These are phyloP conservation scores for Wallacemonas collosoma DNA, from an alignment of 208 protist genomes.

Conservation along the genomic window DNA sequence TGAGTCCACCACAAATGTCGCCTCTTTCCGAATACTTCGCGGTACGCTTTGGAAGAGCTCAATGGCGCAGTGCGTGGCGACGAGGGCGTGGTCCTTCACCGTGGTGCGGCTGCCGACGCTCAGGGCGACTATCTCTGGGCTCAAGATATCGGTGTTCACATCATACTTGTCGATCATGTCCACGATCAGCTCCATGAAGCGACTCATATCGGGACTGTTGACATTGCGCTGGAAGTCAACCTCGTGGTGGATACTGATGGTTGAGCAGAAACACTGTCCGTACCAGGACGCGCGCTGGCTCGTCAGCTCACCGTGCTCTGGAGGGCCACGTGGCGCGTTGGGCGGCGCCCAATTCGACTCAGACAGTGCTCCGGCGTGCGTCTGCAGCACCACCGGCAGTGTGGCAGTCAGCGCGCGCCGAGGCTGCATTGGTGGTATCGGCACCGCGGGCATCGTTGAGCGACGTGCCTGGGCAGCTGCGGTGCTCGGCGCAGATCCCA, in stretches of 20 bases:
- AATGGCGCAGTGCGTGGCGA: slow-evolving; percentile 37
- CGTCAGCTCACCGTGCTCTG: too few species aligned
- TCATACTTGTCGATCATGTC: slow-evolving; percentile 37
- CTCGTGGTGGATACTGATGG: slow-evolving; percentile 25
- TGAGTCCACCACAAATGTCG: slow-evolving; percentile 38
- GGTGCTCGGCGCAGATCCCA: too few species aligned
- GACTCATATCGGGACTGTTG: slow-evolving; percentile 21
- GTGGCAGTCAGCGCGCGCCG: background rate
- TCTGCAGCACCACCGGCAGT: slow-evolving; percentile 15
- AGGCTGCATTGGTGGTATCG: background rate
- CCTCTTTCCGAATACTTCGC: slow-evolving; percentile 15
- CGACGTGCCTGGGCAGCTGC: too few species aligned
- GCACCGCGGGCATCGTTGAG: background rate
- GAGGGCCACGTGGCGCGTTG: background rate
- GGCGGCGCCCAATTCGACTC: background rate
- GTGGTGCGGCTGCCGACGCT: slow-evolving; percentile 33
- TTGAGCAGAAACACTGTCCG: slow-evolving; percentile 33
- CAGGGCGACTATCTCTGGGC: slow-evolving; percentile 41
- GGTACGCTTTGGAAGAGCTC: slow-evolving; percentile 35
- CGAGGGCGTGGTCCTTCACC: slow-evolving; percentile 34
- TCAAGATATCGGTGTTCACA: slow-evolving; percentile 39
- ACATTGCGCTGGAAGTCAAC: slow-evolving; percentile 6
- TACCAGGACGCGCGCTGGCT: slow-evolving; percentile 11
- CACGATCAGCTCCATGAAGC: slow-evolving; percentile 30
- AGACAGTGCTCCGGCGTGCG: slow-evolving; percentile 11